Evolutionary conservation across 139 green algal genomes (phyloP).

Genomic region (Volvox reticuliferus): DNA sequence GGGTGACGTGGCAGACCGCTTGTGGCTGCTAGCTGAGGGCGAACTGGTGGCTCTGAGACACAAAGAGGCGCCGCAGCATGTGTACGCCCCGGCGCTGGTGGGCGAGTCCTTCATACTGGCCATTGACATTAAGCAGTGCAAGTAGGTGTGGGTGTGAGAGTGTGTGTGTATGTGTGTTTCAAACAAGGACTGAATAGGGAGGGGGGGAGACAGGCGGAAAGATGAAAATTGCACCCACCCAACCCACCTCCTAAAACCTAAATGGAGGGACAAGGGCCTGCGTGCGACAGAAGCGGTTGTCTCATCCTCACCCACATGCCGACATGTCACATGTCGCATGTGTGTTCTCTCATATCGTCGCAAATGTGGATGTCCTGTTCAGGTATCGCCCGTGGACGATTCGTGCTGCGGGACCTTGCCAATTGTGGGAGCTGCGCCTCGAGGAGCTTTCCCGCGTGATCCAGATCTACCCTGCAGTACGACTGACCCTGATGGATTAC

Average conservation of each 20-base stretch:
- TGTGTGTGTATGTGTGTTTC: too few relatives aligned
- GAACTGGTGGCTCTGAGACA: conserved; percentile 51
- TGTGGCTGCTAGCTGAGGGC: conserved; percentile 54
- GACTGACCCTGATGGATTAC: conserved; percentile 16
- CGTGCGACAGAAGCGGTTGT: too few relatives aligned
- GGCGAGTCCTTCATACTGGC: conserved; percentile 44
- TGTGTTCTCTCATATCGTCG: too few relatives aligned
- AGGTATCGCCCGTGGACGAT: conserved; percentile 47
- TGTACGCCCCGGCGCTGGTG: conserved; percentile 44
- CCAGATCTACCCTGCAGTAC: conserved; percentile 32
- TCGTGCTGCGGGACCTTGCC: not conserved
- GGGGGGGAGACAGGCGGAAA: not conserved
- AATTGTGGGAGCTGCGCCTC: conserved; percentile 42
- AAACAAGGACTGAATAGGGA: not conserved
- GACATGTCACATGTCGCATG: too few relatives aligned
- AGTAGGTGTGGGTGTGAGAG: too few relatives aligned
- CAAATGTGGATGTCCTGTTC: not conserved
- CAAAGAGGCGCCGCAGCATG: conserved; percentile 33
- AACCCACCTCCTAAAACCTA: too few relatives aligned
- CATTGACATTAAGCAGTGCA: conserved; percentile 26
- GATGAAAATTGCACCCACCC: too few relatives aligned
- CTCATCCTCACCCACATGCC: too few relatives aligned
- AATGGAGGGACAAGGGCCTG: too few relatives aligned
- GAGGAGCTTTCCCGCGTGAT: conserved; percentile 31
- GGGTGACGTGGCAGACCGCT: conserved; percentile 60